Evolutionary conservation across 768 basidiomycete species (phyloP).

Genomic region (Favolaschia claudopus): DNA sequence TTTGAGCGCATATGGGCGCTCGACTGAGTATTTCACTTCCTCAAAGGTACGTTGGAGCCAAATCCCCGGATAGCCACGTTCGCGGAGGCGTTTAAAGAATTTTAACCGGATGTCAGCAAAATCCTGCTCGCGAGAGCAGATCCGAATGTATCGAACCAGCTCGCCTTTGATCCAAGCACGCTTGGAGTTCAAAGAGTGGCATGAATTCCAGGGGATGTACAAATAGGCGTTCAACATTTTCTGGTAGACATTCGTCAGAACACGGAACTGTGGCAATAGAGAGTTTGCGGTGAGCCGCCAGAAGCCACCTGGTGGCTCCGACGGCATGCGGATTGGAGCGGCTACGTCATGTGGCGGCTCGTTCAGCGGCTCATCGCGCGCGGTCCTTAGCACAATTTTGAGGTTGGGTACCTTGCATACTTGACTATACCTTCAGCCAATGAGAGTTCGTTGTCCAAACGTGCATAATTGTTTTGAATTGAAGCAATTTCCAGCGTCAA

Average conservation of each 20-base stretch:
- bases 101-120: conserved; percentile 4
- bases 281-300: no score
- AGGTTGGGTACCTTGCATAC: no score
- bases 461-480: no score
- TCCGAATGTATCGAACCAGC: conserved; percentile 8
- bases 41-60: conserved; percentile 17
- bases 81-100: conserved; percentile 2
- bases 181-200: neutral
- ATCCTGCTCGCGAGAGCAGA: conserved; percentile 7
- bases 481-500: no score
- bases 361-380: no score
- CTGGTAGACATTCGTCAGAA: conserved; percentile 17
- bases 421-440: no score
- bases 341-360: no score
- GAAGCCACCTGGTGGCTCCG: no score
- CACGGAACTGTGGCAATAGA: neutral
- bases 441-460: no score
- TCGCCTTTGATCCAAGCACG: conserved; percentile 4
- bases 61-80: conserved; percentile 11
- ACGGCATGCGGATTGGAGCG: no score
- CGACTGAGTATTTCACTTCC: conserved; percentile 7
- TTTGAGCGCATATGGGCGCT: conserved; percentile 9
- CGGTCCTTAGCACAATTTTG: no score
- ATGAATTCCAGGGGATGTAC: conserved; percentile 14
- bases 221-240: conserved; percentile 17